phyloP scores from a whole-genome alignment of 441 rosid genomes.

The Gossypium lobatum region DNA sequence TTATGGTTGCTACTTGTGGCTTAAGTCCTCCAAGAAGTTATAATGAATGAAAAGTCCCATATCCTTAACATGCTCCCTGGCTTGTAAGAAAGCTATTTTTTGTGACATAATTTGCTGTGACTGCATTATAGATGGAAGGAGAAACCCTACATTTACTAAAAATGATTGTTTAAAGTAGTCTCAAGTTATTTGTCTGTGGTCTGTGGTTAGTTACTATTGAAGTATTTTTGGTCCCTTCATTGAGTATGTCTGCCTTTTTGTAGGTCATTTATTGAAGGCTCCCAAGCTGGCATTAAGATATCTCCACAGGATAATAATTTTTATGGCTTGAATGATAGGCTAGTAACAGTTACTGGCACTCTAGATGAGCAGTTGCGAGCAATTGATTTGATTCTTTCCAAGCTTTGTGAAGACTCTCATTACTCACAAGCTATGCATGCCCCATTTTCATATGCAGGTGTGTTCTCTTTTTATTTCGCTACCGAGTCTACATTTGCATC shows the following conservation, averaged over 20 bases:
- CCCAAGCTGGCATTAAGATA: conserved; percentile 93
- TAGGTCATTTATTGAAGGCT: conserved; percentile 96
- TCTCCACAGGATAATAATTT: conserved; percentile 85
- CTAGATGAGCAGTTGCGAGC: conserved; percentile 92
- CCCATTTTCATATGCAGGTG: conserved; percentile 93
- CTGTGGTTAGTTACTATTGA: background rate
- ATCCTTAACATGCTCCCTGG: background rate
- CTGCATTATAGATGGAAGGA: conserved; percentile 4
- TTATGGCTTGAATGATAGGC: conserved; percentile 88
- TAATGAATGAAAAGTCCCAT: background rate
- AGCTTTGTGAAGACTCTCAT: conserved; percentile 81
- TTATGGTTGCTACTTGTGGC: background rate
- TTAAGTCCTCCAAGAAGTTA: background rate
- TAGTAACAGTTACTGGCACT: conserved; percentile 83
- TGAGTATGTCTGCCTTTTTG: conserved; percentile 12
- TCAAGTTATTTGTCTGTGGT: background rate
- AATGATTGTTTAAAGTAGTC: background rate
- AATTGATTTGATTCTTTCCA: conserved; percentile 74
- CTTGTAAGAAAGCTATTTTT: background rate
- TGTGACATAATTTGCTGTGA: background rate
- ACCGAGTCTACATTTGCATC: background rate
- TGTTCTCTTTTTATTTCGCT: conserved; percentile 15
- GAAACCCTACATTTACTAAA: background rate
- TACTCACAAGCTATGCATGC: conserved; percentile 75
- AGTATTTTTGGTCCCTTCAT: background rate